Base-by-base conservation (phyloP, 495 filamentous ascomycete genomes). In the Amorphotheca resinae region DNA sequence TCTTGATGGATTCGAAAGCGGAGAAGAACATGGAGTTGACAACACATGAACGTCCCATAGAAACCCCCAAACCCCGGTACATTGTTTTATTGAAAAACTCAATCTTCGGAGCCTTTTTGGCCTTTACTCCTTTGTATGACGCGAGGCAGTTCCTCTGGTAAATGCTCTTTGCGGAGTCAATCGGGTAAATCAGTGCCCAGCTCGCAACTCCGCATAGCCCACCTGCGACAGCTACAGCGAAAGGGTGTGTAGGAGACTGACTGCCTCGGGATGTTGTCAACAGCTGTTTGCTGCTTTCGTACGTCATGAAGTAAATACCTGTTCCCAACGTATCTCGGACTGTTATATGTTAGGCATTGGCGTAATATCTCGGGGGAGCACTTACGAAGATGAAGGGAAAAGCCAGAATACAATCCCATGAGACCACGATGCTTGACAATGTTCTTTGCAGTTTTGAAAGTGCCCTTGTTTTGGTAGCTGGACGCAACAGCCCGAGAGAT, bases 271-370 rank as follows among this genome's bases (percentile, higher is more conserved):
- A 73, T 16, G 82, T 87, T 22, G 80, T 78, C 31, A 88, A 73
- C 32, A 91, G 55, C 59, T 94, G 84, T 61, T 95, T 95, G 44
- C 77, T 76, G 49, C 79, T 84, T 57, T 95, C 88, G 57, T 95
- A 95, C 48, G 87, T 83, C 44, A 80, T 77, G 55, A 95, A 95
- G 59, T 95, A 95, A 42, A 93, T 79, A 2, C 73, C 85, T 2
- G 88, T 91, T 18, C 88, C 88, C 36, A 94, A 69, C 0, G 84
- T 91, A 56, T 95, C 88, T 35, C 88, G 76, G 56, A 93, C 74
- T 72, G 22, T 35, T 16, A 22, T 44, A 11, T 21, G 5, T 28
- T 48, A 25, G 52, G 51, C 26, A 42, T 23, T 22, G 33, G 25
- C 42, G 22, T 4, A 36, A 26, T 6, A 43, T 25, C 0, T 37